Percentiles rank a stretch among this genome's conserved stretches.
These are phyloP conservation scores for Auricularia heimuer DNA, from an alignment of 768 basidiomycete species.

Conservation along the genomic window DNA sequence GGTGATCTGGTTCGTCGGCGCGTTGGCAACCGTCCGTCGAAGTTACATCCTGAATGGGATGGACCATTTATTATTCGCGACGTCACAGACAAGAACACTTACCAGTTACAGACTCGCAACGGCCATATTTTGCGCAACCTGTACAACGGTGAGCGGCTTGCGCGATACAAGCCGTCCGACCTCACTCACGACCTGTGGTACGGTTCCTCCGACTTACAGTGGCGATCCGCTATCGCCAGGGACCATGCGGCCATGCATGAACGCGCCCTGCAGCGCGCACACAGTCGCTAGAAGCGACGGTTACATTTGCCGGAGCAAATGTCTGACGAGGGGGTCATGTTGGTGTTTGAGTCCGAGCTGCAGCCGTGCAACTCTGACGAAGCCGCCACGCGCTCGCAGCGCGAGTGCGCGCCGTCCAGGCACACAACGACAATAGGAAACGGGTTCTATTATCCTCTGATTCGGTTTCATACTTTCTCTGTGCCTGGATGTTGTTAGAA, in stretches of 20 bases:
- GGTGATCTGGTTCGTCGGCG: constrained; percentile 13
- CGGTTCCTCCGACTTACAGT: not conserved
- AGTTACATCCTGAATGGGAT: constrained; percentile 17
- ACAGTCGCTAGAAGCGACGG: no score
- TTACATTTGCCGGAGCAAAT: not conserved
- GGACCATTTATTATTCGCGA: constrained; percentile 11
- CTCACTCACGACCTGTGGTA: not conserved
- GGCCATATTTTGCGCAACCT: not conserved
- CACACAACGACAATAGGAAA: no score
- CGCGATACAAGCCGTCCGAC: not conserved
- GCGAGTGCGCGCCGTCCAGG: no score
- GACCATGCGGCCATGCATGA: no score
- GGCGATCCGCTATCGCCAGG: not conserved
- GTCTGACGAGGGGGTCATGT: not conserved
- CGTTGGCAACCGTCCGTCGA: constrained; percentile 9
- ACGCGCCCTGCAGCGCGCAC: no score
- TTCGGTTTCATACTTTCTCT: no score
- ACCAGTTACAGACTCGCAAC: constrained; percentile 13
- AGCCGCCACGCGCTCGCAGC: no score
- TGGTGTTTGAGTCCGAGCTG: not conserved
- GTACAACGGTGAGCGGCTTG: not conserved
- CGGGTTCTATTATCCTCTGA: no score
- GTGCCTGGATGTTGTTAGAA: no score
- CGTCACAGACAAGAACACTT: constrained; percentile 13
- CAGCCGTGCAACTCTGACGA: no score